Evolutionary conservation across 305 asterid species (phyloP).

Genomic region (Euphrasia arctica): DNA sequence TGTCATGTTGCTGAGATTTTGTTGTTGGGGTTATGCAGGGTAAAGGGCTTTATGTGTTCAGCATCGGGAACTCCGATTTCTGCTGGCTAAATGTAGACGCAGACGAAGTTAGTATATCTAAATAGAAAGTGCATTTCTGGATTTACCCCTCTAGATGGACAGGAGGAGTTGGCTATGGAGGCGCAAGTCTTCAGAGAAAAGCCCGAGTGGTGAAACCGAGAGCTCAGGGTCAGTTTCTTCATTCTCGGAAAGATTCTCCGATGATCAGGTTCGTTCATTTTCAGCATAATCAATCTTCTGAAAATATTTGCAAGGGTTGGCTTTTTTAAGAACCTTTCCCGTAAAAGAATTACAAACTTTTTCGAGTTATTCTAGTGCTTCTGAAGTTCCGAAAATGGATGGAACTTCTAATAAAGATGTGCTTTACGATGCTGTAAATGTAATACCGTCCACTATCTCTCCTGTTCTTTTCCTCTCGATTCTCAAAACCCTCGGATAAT

Average conservation of each 20-base stretch:
- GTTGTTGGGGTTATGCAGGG: conserved; percentile 6
- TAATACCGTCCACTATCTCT: too few relatives aligned
- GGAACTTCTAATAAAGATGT: too few relatives aligned
- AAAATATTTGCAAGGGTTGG: not conserved
- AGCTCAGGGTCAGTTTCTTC: conserved; percentile 77
- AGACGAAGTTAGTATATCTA: conserved; percentile 13
- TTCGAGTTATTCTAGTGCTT: not conserved
- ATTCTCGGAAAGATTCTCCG: conserved; percentile 75
- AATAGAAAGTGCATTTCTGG: not conserved
- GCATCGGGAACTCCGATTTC: conserved; percentile 9
- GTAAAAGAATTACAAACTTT: not conserved
- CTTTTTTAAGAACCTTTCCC: not conserved
- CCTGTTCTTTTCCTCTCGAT: too few relatives aligned
- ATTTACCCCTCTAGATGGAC: conserved; percentile 45
- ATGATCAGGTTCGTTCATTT: conserved; percentile 67
- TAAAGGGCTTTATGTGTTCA: conserved; percentile 8
- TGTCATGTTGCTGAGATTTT: conserved; percentile 1
- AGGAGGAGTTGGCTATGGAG: conserved; percentile 89
- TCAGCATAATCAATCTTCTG: not conserved
- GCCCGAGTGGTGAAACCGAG: conserved; percentile 73
- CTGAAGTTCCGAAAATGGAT: not conserved
- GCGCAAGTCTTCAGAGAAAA: conserved; percentile 72
- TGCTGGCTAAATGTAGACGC: conserved; percentile 27
- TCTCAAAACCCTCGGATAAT: too few relatives aligned
- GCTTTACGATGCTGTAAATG: not conserved